These are phyloP conservation scores for Amanita pallidorosea DNA, from an alignment of 768 basidiomycete species.

Conservation along the genomic window DNA sequence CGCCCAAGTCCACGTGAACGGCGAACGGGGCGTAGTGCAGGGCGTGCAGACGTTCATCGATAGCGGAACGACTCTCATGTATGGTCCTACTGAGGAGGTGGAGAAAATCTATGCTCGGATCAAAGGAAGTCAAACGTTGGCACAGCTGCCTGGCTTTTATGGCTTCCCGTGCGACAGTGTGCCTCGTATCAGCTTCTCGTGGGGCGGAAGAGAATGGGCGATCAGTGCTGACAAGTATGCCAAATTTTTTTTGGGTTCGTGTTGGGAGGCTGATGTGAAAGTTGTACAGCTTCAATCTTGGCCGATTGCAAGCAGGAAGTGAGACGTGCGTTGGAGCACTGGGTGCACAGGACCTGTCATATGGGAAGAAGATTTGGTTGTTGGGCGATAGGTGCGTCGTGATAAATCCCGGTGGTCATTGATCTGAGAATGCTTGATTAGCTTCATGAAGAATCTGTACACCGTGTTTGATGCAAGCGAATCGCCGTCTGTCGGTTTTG, in stretches of 20 bases:
- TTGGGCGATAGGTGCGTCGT: background rate
- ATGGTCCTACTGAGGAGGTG: constrained; percentile 20
- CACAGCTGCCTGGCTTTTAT: constrained; percentile 10
- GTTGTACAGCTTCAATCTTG: background rate
- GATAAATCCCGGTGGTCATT: too few relatives aligned
- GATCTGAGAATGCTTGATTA: background rate
- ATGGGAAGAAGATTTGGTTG: background rate
- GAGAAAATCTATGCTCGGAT: constrained; percentile 19
- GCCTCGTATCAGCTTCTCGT: background rate
- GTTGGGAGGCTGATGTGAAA: background rate
- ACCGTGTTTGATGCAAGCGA: background rate
- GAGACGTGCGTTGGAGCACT: background rate
- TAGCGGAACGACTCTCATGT: constrained; percentile 30
- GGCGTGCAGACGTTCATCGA: constrained; percentile 22
- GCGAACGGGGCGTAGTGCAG: constrained; percentile 6
- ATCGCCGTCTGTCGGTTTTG: background rate
- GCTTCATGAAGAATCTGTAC: background rate
- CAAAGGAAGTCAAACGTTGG: constrained; percentile 18
- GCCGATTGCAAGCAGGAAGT: background rate
- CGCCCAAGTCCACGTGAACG: background rate
- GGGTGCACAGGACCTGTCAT: background rate
- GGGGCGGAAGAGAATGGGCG: background rate
- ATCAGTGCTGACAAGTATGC: background rate
- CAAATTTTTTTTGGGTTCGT: background rate
- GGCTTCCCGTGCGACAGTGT: background rate